Base-by-base conservation (phyloP, 495 filamentous ascomycete species). In the Penicillium robsamsonii region DNA sequence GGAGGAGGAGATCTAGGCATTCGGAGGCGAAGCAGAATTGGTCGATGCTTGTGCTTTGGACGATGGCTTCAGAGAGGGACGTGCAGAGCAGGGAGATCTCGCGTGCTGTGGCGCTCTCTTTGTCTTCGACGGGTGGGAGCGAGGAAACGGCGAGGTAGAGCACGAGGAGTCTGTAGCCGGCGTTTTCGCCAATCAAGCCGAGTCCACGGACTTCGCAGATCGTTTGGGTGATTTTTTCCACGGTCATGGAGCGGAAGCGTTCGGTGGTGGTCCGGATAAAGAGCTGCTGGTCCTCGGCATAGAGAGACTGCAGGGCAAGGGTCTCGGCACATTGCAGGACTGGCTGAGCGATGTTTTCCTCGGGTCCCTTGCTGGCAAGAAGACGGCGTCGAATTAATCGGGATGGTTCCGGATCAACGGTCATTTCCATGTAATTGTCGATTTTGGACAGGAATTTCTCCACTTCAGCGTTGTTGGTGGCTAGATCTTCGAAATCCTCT, bases 1-100 rank as follows among this genome's bases (percentile, higher is more conserved):
- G 82, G 27, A 90, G 77, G 25, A 88, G 75, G n/a, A 82, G 64
- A 29, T 78, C 63, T 49, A 87, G 61, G 12, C 71, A 77, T 55
- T 84, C 81, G 35, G 79, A 72, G 18, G 78, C 72, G n/a, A 85
- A 72, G 49, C 74, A 79, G 57, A 88, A 87, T 47, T 82, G 75
- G 13, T 76, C 75, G 52, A 80, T 73, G 0, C 65, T 70, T 57
- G 62, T 75, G 68, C 68, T 73, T 58, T 57, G 68, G 41, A 45
- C 63, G 43, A 72, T 61, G 41, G 69, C 61, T 9, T 70, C 57
- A 7, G 69, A 64, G 5, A 73, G 57, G 10, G 59, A 69, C 3
- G 66, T 72, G 43, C 69, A 75, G 31, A 76, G 49, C 1, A 63
- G 59, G 6, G 74, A 77, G 15, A 79, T 56, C 52, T 71, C 73